Base-by-base conservation (phyloP, 768 basidiomycete genomes). In the Kwoniella dejecticola region DNA sequence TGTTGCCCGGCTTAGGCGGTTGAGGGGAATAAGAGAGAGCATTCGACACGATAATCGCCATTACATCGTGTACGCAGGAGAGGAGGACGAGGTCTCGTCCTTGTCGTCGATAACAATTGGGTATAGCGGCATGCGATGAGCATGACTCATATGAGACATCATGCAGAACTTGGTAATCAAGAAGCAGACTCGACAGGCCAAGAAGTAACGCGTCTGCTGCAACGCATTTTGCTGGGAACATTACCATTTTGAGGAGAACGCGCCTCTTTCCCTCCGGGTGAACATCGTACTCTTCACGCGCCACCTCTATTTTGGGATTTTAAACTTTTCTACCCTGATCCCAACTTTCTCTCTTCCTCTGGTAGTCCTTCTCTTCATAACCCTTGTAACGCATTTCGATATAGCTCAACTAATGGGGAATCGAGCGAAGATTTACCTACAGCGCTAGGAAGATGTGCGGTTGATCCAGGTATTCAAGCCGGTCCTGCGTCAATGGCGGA, bases 191-290 rank as follows among this genome's bases (percentile, higher is more conserved):
- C n/a, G n/a, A n/a, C n/a, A n/a, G n/a, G n/a, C n/a, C n/a, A n/a
- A n/a, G n/a, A n/a, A n/a, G n/a, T n/a, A 47, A 36, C 33, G 33
- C 33, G 33, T 36, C 33, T 15, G 7, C 33, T 36, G n/a, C n/a
- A n/a, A n/a, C n/a, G n/a, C n/a, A n/a, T n/a, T n/a, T n/a, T n/a
- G n/a, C n/a, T n/a, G 15, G 33, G 33, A 36, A 36, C 33, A 36
- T 36, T 36, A 36, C 33, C 33, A 36, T 36, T 36, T 36, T 15
- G 29, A n/a, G 3, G 48, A 48, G 46, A 31, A 57, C 56, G 56
- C 56, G 56, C 56, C 56, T 36, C 56, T 57, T 57, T 47, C 56
- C 45, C 24, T 57, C 48, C 56, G 56, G 56, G 56, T 57, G 46
- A 57, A 57, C 52, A 53, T 40, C 29, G 12, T 4, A 23, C 33